A percentile compares a stretch with the other conserved stretches of the same genome.
Evolutionary conservation across 1,284 basidiomycete species (phyloP).

Genomic region (Termitomyces sp.): DNA sequence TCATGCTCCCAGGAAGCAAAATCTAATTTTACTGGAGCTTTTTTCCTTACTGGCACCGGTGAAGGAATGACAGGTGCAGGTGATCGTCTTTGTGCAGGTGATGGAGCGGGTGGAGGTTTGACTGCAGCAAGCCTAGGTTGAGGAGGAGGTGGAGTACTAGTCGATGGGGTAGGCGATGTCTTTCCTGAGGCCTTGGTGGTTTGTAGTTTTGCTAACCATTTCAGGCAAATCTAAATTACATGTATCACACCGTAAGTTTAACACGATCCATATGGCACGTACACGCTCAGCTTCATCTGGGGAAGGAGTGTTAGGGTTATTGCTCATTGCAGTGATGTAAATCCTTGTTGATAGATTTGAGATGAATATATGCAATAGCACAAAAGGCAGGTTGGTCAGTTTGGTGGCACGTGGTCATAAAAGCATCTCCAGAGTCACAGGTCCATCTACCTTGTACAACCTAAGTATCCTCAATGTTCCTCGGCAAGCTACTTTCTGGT

Average conservation of each 20-base stretch:
- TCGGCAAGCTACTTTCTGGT: slow-evolving; percentile 19
- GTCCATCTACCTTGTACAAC: too few relatives aligned
- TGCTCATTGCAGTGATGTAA: slow-evolving; percentile 25
- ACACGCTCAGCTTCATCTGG: slow-evolving; percentile 77
- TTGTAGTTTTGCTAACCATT: slow-evolving; percentile 79
- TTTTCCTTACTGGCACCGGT: slow-evolving; percentile 41
- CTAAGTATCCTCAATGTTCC: slow-evolving; percentile 20
- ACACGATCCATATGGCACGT: slow-evolving; percentile 22
- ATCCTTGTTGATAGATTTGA: slow-evolving; percentile 1
- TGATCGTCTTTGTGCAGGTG: slow-evolving; percentile 23
- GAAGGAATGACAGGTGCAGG: slow-evolving; percentile 25
- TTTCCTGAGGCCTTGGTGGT: slow-evolving; percentile 26
- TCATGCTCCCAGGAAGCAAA: slow-evolving; percentile 69
- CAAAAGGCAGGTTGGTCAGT: background rate
- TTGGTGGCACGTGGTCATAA: slow-evolving; percentile 5
- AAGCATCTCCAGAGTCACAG: background rate
- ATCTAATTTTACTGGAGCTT: slow-evolving; percentile 50
- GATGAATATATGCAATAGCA: slow-evolving; percentile 1
- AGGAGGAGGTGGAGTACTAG: slow-evolving; percentile 28
- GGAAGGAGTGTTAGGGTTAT: slow-evolving; percentile 44
- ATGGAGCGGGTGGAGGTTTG: slow-evolving; percentile 22
- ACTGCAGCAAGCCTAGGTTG: slow-evolving; percentile 30
- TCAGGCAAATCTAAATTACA: slow-evolving; percentile 72
- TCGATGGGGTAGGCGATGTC: slow-evolving; percentile 27
- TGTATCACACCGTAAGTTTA: slow-evolving; percentile 1